These are phyloP conservation scores for Cytospora mali DNA, from an alignment of 2,329 filamentous ascomycete species.

Conservation along the genomic window DNA sequence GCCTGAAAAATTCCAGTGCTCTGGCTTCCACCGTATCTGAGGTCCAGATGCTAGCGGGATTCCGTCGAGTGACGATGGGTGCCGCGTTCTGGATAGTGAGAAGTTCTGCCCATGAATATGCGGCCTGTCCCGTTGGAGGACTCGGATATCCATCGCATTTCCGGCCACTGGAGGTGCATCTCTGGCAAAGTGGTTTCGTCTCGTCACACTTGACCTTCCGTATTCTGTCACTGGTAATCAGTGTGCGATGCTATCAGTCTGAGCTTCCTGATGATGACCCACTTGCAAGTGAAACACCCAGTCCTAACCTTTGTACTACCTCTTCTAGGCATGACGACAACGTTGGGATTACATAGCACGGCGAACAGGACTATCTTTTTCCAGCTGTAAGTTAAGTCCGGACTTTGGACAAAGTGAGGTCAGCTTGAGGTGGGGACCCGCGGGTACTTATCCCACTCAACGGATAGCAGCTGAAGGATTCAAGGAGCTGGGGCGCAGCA, in stretches of 20 bases:
- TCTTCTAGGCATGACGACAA: conserved; percentile 19
- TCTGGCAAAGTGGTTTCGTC: conserved; percentile 30
- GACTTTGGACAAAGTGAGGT: neutral
- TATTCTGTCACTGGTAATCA: conserved; percentile 16
- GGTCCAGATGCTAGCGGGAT: neutral
- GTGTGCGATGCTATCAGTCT: neutral
- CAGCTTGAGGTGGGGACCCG: neutral
- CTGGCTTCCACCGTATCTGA: conserved; percentile 19
- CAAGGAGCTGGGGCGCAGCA: neutral
- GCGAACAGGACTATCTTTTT: neutral
- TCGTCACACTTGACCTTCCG: conserved; percentile 35
- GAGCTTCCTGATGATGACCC: neutral
- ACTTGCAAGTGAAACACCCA: conserved; percentile 28
- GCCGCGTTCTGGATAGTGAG: neutral
- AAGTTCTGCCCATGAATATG: conserved; percentile 24
- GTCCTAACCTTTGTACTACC: conserved; percentile 25
- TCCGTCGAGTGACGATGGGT: neutral
- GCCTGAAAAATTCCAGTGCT: conserved; percentile 40
- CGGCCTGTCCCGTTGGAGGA: conserved; percentile 18
- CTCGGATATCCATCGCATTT: conserved; percentile 30
- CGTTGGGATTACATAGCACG: neutral
- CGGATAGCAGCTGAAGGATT: neutral
- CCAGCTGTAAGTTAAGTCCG: neutral
- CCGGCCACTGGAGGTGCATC: conserved; percentile 30
- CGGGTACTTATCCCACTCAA: neutral